Evolutionary conservation across 352 stramenopile genomes (phyloP).

Genomic region (Pythium folliculosum): DNA sequence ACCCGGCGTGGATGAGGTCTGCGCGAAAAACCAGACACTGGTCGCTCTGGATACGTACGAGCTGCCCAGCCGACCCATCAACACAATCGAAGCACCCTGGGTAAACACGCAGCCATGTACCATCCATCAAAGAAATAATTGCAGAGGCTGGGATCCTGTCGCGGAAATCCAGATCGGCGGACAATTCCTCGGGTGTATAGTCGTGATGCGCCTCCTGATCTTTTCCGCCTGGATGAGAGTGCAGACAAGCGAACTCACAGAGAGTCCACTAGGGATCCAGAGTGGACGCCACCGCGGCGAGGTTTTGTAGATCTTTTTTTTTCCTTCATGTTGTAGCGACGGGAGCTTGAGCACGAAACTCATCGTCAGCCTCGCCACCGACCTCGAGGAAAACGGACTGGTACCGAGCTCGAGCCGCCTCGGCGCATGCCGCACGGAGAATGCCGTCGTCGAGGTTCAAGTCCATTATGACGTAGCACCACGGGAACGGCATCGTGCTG

Average conservation of each 20-base stretch:
- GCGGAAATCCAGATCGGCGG: background rate
- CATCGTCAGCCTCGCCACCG: background rate
- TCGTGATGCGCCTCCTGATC: background rate
- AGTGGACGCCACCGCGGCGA: background rate
- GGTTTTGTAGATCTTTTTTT: background rate
- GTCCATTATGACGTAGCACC: no score
- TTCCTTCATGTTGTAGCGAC: background rate
- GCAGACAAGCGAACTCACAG: background rate
- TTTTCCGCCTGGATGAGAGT: background rate
- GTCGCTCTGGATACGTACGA: no score
- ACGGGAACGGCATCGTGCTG: no score
- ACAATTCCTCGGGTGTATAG: background rate
- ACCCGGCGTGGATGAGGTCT: no score
- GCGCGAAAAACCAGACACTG: no score
- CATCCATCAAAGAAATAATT: background rate
- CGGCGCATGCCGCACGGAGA: background rate
- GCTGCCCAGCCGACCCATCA: background rate
- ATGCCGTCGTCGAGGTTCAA: no score
- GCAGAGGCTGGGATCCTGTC: background rate
- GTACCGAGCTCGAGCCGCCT: background rate
- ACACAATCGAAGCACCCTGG: background rate
- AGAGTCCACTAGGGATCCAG: background rate
- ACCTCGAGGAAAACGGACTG: background rate
- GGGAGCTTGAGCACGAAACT: background rate
- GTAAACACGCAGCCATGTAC: background rate